Conservation (phyloP, 306 rosid genomes). For the Psophocarpus tetragonolobus region DNA sequence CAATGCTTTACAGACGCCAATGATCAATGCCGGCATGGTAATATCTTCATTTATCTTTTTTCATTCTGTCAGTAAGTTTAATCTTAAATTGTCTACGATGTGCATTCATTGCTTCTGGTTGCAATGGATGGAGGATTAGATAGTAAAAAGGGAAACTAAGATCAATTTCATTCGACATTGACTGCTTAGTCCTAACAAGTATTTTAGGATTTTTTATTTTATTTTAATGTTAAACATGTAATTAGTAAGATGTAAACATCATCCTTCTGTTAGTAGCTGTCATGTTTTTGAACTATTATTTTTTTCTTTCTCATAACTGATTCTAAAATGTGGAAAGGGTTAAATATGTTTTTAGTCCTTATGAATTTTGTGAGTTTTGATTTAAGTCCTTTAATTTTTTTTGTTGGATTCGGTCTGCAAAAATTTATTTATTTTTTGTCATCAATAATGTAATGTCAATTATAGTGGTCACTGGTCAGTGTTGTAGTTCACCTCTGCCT, state of each 20-base stretch:
- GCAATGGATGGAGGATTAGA: slow-evolving; percentile 1
- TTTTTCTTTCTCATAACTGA: background rate
- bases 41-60: slow-evolving; percentile 30
- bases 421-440: background rate
- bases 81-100: background rate
- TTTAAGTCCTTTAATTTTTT: background rate
- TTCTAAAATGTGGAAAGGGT: slow-evolving; percentile 11
- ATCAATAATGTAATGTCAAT: background rate
- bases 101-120: slow-evolving; percentile 14
- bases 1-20: slow-evolving; percentile 92
- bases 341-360: background rate
- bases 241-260: background rate
- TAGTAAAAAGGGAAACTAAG: background rate
- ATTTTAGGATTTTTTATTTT: background rate
- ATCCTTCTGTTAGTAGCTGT: background rate
- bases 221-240: background rate
- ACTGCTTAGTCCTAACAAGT: background rate
- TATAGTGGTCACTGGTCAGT: background rate
- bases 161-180: slow-evolving; percentile 7
- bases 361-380: background rate
- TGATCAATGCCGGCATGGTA: slow-evolving; percentile 99
- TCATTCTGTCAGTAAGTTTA: slow-evolving; percentile 15
- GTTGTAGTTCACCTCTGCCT: slow-evolving; percentile 12
- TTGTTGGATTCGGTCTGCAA: background rate
- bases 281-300: background rate